phyloP scores from a whole-genome alignment of 2,329 filamentous ascomycete genomes.

The Ceratocystis diversiconidia region DNA sequence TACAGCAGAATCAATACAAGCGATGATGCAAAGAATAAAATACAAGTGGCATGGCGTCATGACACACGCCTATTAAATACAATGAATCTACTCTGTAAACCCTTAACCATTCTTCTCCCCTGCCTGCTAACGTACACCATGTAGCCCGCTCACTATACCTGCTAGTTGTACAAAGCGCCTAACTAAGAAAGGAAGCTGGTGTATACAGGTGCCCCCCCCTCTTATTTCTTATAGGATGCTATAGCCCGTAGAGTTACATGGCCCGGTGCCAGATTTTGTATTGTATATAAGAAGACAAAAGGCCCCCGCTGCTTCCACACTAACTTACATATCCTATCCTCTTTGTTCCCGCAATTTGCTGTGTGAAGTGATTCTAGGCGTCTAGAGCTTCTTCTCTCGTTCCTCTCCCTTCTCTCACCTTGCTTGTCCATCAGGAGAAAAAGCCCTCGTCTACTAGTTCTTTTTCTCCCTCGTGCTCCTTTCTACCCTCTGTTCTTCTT shows the following conservation, averaged over 20 bases:
- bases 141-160: not conserved
- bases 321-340: not conserved
- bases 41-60: too few relatives aligned
- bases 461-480: not conserved
- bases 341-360: not conserved
- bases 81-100: too few relatives aligned
- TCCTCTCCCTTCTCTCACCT: not conserved
- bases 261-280: not conserved
- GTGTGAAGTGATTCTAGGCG: not conserved
- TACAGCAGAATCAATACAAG: too few relatives aligned
- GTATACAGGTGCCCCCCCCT: not conserved
- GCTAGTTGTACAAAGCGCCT: not conserved
- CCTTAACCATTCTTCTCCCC: not conserved
- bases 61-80: too few relatives aligned
- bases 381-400: not conserved
- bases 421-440: not conserved
- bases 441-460: not conserved
- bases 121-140: not conserved
- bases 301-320: not conserved
- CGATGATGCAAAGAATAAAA: too few relatives aligned
- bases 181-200: not conserved
- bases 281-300: conserved; percentile 8
- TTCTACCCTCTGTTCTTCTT: not conserved
- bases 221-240: not conserved
- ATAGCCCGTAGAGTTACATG: not conserved